Conservation (phyloP, 305 asterid species). For the Rubia peregrina region DNA sequence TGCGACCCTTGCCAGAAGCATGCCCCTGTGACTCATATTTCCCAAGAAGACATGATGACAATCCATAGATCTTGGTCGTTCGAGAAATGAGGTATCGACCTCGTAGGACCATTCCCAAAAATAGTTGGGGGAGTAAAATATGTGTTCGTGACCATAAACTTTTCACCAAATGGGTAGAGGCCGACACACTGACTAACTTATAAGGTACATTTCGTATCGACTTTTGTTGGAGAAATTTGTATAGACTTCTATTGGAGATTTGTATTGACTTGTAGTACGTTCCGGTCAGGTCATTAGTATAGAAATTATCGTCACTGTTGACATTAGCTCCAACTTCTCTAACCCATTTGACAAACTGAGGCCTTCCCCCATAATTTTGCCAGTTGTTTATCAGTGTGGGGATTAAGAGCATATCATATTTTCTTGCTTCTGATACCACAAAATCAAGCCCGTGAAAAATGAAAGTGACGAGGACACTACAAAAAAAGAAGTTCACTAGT, state of each 20-base stretch:
- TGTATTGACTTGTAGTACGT: conserved; percentile 32
- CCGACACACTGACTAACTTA: neutral
- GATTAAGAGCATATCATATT: conserved; percentile 48
- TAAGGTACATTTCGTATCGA: neutral
- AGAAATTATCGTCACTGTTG: conserved; percentile 38
- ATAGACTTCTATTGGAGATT: too few relatives aligned
- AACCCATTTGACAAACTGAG: conserved; percentile 52
- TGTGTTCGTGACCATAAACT: too few relatives aligned
- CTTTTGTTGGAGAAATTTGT: conserved; percentile 22
- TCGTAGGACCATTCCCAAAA: too few relatives aligned
- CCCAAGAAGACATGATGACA: too few relatives aligned
- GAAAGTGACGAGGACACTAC: too few relatives aligned
- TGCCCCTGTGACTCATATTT: too few relatives aligned
- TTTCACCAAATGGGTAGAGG: too few relatives aligned
- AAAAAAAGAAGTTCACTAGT: too few relatives aligned
- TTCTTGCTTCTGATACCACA: conserved; percentile 57
- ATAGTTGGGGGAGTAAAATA: too few relatives aligned
- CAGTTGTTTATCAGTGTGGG: conserved; percentile 53
- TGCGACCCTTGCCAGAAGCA: too few relatives aligned
- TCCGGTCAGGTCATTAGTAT: conserved; percentile 29
- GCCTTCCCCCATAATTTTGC: conserved; percentile 53
- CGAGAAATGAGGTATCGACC: too few relatives aligned
- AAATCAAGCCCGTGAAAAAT: conserved; percentile 61
- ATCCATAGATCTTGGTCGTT: too few relatives aligned
- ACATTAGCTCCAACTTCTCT: conserved; percentile 42